Evolutionary conservation across 139 green algal genomes (phyloP).

Genomic region (Raphidocelis subcapitata): DNA sequence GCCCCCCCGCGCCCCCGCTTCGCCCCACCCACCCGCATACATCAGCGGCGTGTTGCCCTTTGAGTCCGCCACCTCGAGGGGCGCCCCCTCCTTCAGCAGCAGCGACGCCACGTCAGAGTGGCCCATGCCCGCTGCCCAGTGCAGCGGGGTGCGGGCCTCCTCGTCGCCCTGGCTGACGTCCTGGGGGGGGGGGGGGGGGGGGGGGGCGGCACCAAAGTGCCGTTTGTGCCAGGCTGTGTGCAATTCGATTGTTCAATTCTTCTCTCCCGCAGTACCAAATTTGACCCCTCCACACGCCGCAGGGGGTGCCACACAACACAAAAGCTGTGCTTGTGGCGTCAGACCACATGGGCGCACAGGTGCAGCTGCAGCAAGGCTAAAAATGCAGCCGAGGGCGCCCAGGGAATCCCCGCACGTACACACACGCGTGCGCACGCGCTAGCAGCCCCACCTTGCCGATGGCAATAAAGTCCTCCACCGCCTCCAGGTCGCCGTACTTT

Average conservation of each 20-base stretch:
- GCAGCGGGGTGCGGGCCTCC: conserved; percentile 72
- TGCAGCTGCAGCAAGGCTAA: not conserved
- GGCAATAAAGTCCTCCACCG: conserved; percentile 85
- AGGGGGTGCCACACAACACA: not conserved
- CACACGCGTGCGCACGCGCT: not conserved
- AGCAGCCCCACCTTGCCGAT: conserved; percentile 72
- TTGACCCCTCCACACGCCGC: not conserved
- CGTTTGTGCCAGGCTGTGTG: not conserved
- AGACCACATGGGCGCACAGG: not conserved
- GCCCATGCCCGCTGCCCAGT: conserved; percentile 71
- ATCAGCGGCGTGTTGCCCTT: conserved; percentile 75
- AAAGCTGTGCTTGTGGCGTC: too few relatives aligned
- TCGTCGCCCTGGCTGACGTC: conserved; percentile 62
- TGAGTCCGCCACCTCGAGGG: conserved; percentile 48
- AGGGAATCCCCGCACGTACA: not conserved
- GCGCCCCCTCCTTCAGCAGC: conserved; percentile 45
- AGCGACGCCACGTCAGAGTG: conserved; percentile 36
- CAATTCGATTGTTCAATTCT: not conserved
- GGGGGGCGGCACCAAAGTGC: not conserved
- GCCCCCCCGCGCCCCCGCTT: too few relatives aligned
- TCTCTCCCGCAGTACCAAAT: not conserved
- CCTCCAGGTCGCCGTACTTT: conserved; percentile 81
- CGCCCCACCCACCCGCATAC: conserved; percentile 64
- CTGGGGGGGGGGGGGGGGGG: conserved; percentile 1
- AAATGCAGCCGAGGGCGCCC: not conserved